Conservation (phyloP, 1,284 basidiomycete species). For the Tilletia caries region DNA sequence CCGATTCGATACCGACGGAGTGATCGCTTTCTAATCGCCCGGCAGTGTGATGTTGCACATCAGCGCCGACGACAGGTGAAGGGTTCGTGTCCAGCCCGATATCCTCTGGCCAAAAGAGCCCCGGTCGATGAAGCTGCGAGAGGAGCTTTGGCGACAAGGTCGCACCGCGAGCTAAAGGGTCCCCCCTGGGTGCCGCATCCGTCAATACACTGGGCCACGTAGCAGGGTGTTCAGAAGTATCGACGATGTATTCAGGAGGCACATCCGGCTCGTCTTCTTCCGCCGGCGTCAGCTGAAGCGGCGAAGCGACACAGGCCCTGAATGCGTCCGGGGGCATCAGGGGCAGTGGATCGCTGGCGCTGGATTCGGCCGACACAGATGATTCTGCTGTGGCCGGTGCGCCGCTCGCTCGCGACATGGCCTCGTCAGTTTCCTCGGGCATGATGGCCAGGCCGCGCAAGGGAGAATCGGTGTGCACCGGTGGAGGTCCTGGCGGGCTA, state of each 20-base stretch:
- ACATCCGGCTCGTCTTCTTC: neutral
- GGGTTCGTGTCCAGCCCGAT: no score
- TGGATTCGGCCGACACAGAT: no score
- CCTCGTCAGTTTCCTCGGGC: neutral
- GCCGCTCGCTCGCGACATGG: no score
- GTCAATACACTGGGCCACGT: neutral
- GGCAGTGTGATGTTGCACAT: no score
- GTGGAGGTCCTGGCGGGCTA: neutral
- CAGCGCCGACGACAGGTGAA: no score
- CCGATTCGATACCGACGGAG: no score
- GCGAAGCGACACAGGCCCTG: slow-evolving; percentile 1
- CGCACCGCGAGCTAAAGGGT: neutral
- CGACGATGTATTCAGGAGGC: neutral
- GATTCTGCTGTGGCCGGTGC: no score
- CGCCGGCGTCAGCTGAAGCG: slow-evolving; percentile 9
- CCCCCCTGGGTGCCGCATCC: neutral
- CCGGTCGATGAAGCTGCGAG: neutral
- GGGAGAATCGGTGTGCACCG: neutral
- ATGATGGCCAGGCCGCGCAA: neutral
- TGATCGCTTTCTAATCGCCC: neutral
- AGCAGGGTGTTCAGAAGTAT: neutral
- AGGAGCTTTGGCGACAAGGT: neutral
- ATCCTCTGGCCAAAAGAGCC: no score
- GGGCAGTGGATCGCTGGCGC: neutral
- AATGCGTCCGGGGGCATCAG: neutral